A percentile compares a stretch with the other conserved stretches of the same genome.
Conservation (phyloP, 805 yeast genomes). For the Pichia occidentalis region DNA sequence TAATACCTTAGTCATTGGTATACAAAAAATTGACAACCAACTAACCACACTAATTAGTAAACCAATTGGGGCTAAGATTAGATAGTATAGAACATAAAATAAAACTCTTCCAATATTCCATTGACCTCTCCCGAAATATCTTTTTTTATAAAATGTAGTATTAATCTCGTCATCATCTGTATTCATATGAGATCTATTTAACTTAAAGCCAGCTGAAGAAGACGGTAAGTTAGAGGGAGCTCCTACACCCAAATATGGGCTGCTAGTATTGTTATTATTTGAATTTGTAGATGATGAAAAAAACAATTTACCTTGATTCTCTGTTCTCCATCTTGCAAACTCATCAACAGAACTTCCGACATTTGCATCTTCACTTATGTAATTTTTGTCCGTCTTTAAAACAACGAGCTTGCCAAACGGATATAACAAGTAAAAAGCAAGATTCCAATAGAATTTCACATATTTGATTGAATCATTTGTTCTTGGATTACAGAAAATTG, state of each 20-base stretch:
- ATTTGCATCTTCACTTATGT: slow-evolving; percentile 77
- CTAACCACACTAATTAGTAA: slow-evolving; percentile 48
- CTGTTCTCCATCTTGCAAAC: slow-evolving; percentile 82
- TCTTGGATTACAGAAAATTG: slow-evolving; percentile 39
- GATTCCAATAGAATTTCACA: slow-evolving; percentile 48
- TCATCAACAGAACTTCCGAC: slow-evolving; percentile 83
- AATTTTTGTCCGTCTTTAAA: slow-evolving; percentile 69
- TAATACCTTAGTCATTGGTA: slow-evolving; percentile 86
- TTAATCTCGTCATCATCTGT: slow-evolving; percentile 28
- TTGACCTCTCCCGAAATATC: slow-evolving; percentile 85
- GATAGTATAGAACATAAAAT: slow-evolving; percentile 66
- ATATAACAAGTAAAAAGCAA: slow-evolving; percentile 65
- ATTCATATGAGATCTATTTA: too few relatives aligned
- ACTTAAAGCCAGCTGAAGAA: too few relatives aligned
- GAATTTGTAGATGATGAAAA: slow-evolving; percentile 53
- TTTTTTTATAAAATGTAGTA: slow-evolving; percentile 24
- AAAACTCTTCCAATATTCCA: slow-evolving; percentile 82
- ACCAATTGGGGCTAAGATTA: slow-evolving; percentile 62
- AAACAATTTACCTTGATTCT: slow-evolving; percentile 70
- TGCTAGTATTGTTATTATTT: not conserved
- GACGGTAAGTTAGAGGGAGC: too few relatives aligned
- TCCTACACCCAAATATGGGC: too few relatives aligned
- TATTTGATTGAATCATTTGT: slow-evolving; percentile 50
- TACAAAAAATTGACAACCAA: slow-evolving; percentile 83
- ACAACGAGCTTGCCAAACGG: slow-evolving; percentile 92